Conservation (phyloP, 2,329 filamentous ascomycete genomes). For the Calonectria hawksworthii region DNA sequence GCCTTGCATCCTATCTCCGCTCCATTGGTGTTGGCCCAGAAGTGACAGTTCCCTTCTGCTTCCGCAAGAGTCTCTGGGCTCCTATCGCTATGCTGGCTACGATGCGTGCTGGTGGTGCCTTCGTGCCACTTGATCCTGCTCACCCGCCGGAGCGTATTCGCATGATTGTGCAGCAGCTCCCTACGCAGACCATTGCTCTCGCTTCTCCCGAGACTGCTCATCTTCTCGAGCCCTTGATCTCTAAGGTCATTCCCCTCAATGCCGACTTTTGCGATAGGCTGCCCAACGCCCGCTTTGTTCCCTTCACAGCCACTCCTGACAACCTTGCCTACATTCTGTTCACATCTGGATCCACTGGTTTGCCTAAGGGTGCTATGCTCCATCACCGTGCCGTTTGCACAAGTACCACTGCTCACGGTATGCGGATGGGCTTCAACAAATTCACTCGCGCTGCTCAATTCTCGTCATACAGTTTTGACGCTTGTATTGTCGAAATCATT, state of each 20-base stretch:
- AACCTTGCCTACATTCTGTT: slow-evolving; percentile 25
- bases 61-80: slow-evolving; percentile 31
- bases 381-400: slow-evolving; percentile 27
- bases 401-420: slow-evolving; percentile 6
- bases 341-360: slow-evolving; percentile 35
- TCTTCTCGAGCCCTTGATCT: background rate
- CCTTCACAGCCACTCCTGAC: background rate
- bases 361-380: slow-evolving; percentile 30
- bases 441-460: slow-evolving; percentile 33
- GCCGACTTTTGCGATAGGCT: background rate
- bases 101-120: slow-evolving; percentile 50
- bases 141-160: slow-evolving; percentile 29
- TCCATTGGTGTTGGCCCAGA: slow-evolving; percentile 15
- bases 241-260: background rate
- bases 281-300: background rate
- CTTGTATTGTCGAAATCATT: slow-evolving; percentile 36
- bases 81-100: slow-evolving; percentile 50
- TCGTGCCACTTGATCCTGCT: slow-evolving; percentile 52
- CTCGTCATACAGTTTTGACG: slow-evolving; percentile 42
- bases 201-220: background rate
- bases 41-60: slow-evolving; percentile 22
- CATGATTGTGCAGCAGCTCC: background rate
- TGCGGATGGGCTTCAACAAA: background rate
- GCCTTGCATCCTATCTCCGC: slow-evolving; percentile 17
- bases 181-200: background rate